Evolutionary conservation across 139 green algal genomes (phyloP).

Genomic region (Chlamydomonas asymmetrica): DNA sequence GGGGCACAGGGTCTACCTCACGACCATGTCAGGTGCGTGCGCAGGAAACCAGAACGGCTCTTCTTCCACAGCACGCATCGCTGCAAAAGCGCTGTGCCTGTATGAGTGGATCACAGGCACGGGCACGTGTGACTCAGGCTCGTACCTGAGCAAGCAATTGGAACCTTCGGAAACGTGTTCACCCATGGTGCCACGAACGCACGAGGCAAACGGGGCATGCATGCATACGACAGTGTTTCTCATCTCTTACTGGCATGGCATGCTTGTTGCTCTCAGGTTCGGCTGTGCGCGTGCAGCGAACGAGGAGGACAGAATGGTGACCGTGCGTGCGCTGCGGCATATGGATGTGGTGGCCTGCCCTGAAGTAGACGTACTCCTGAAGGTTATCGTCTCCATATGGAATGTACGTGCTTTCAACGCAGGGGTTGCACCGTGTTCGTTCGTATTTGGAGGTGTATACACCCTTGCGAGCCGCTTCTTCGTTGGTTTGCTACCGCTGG

Average conservation of each 20-base stretch:
- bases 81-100: no score
- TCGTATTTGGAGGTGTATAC: no score
- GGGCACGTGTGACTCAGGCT: no score
- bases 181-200: neutral
- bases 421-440: no score
- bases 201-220: neutral
- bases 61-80: neutral
- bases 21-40: constrained; percentile 8
- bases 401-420: no score
- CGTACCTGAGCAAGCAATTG: no score
- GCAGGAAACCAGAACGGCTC: neutral
- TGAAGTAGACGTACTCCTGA: constrained; percentile 26
- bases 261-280: neutral
- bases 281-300: constrained; percentile 15
- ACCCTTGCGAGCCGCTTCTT: no score
- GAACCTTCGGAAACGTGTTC: neutral
- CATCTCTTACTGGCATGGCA: neutral
- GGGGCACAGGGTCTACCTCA: neutral
- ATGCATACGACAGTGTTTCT: neutral
- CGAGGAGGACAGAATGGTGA: constrained; percentile 21
- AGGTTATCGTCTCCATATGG: constrained; percentile 1
- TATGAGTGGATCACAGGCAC: no score
- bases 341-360: constrained; percentile 11
- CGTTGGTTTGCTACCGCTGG: no score
- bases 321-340: constrained; percentile 8